Evolutionary conservation across 2,329 filamentous ascomycete genomes (phyloP).

Genomic region (Macrophomina phaseolina): DNA sequence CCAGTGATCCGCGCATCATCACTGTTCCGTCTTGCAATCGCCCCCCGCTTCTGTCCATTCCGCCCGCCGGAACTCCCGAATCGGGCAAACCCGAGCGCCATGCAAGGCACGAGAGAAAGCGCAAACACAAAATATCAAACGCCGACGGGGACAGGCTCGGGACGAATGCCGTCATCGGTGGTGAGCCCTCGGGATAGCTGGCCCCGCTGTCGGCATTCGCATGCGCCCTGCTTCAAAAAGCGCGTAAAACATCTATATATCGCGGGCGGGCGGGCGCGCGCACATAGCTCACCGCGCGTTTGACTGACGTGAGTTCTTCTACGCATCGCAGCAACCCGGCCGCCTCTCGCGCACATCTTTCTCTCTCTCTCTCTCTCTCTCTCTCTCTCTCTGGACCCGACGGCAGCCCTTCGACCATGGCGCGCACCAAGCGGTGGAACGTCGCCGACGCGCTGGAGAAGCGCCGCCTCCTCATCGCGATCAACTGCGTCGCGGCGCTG

Average conservation of each 20-base stretch:
- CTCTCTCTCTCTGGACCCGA: too few relatives aligned
- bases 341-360: too few relatives aligned
- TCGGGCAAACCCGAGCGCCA: neutral
- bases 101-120: neutral
- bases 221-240: too few relatives aligned
- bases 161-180: neutral
- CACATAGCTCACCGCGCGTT: neutral
- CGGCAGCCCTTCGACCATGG: neutral
- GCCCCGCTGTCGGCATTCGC: too few relatives aligned
- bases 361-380: too few relatives aligned
- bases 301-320: too few relatives aligned
- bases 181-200: neutral
- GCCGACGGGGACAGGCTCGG: neutral
- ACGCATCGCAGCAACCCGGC: too few relatives aligned
- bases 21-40: too few relatives aligned
- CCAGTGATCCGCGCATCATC: too few relatives aligned
- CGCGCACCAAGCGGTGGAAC: slow-evolving; percentile 1
- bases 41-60: neutral
- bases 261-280: too few relatives aligned
- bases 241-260: neutral
- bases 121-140: too few relatives aligned
- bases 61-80: neutral
- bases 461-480: slow-evolving; percentile 37
- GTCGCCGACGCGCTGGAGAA: slow-evolving; percentile 33
- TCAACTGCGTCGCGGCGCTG: slow-evolving; percentile 40